These are phyloP conservation scores for Lactarius sp. DNA, from an alignment of 768 basidiomycete genomes.

Conservation along the genomic window DNA sequence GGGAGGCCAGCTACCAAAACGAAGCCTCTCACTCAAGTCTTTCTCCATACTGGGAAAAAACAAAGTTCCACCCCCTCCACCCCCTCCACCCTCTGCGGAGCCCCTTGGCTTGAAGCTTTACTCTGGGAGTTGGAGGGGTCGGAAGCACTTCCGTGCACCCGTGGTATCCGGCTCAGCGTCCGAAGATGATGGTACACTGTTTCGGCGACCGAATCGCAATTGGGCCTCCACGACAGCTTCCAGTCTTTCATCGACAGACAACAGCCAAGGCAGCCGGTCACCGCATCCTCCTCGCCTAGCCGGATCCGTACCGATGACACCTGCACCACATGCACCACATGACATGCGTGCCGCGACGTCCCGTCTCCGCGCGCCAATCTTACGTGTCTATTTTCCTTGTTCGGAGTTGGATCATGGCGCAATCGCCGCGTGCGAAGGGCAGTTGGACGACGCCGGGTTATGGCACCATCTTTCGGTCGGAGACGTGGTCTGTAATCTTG, in stretches of 20 bases:
- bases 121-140: conserved; percentile 47
- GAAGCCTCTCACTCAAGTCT: conserved; percentile 9
- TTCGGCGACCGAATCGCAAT: conserved; percentile 5
- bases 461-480: conserved; percentile 75
- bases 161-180: conserved; percentile 1
- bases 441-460: conserved; percentile 59
- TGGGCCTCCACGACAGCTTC: conserved; percentile 12
- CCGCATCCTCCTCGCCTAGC: conserved; percentile 23
- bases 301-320: conserved; percentile 28
- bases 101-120: conserved; percentile 45
- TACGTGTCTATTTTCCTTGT: conserved; percentile 74
- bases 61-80: conserved; percentile 34
- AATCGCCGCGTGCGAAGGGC: conserved; percentile 58
- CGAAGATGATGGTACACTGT: neutral
- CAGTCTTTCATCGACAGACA: conserved; percentile 18
- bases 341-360: conserved; percentile 58
- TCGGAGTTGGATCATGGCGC: conserved; percentile 44
- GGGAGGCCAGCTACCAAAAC: conserved; percentile 17
- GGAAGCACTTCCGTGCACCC: conserved; percentile 16
- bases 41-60: conserved; percentile 39
- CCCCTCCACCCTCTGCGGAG: conserved; percentile 44
- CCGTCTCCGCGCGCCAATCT: conserved; percentile 62
- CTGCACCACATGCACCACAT: conserved; percentile 40
- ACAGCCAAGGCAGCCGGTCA: conserved; percentile 25
- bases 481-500: conserved; percentile 77